Base-by-base conservation (phyloP, 768 basidiomycete genomes). In the Trametes cinnabarina region DNA sequence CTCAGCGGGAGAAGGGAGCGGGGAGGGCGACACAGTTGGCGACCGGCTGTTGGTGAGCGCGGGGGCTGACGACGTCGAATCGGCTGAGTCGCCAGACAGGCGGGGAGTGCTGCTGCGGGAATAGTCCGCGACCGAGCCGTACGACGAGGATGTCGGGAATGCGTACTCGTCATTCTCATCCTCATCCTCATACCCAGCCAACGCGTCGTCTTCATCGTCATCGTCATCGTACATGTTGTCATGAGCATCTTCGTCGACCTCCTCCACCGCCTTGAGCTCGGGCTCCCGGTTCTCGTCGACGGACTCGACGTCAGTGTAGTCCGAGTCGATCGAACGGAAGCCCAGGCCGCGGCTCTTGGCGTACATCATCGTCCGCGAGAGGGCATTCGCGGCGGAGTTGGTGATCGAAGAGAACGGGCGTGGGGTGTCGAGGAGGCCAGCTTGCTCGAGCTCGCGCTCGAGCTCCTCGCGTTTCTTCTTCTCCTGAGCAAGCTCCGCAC, bases 171-270 rank as follows among this genome's bases (percentile, higher is more conserved):
- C 87, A 65, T 85, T 86, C 15, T 86, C 82, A 28, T 85, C 82
- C 28, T 87, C 87, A 53, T 88, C 87, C 67, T 90, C 88, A 55
- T 89, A 90, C 26, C 84, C 78, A 41, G 76, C 81, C 32, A 89
- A 72, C 20, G 75, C 85, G 60, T 84, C 76, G 15, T 76, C 85
- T 60, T 84, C 76, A 15, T 86, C 82, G 37, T 83, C 83, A 50
- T 83, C 83, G 51, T 73, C 69, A 34, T 72, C 68, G 15, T 68
- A 63, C 34, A 42, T 66, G 34, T 49, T 63, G 30, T 75, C 70
- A 20, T 71, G 66, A 23, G 65, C 40, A 15, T 76, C 76, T 47
- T 79, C 77, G 1, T 74, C 73, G 42, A 82, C 88, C 65, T 88
- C 87, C 20, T 71, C 73, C 12, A 87, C 85, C 20, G 77, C 74